Base-by-base conservation (phyloP, 208 protist species). In the Crithidia expoeki region DNA sequence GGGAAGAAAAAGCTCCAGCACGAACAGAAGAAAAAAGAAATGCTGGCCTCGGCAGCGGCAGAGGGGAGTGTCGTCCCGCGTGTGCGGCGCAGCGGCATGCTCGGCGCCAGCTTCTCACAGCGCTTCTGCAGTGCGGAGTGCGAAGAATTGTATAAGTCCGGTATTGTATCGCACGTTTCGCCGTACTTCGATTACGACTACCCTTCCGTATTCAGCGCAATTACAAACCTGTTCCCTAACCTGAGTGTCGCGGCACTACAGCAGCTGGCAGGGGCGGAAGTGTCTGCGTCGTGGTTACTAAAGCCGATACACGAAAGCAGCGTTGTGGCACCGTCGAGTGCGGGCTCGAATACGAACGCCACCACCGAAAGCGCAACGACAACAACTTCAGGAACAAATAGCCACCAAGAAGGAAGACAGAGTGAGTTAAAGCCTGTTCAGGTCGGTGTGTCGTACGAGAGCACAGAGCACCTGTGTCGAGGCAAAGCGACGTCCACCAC, bases 81-180 rank as follows among this genome's bases (percentile, higher is more conserved):
- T 25, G 55, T 71, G 30, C 33, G 36, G 11, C 44, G 50, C 25
- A 71, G 59, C 42, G 69, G 59, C 12, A 33, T 80, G 69, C 32
- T 72, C 14, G 83, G 78, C 17, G 74, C 65, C 49, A 61, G 36
- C 38, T 65, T 84, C 46, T 55, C 64, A 2, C 76, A 89, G 57
- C 84, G 90, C 46, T 95, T 95, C 74, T 95, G 90, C 72, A 76
- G 79, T 12, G 25, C 69, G 14, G 74, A 79, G 58, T 95, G 90
- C 68, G 74, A 79, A 27, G 72, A 85, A 21, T 2, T 51, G 16
- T 87, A 85, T 76, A 57, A 57, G 47, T 50, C 66, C 21, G 79
- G 55, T 19, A 59, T 94, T 6, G 11, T 61, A 34, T 30, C 50
- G 16, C 57, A 49, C 7, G 72, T 92, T 17, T 67, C 46, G 16